Percentiles rank a stretch among this genome's conserved stretches.
Evolutionary conservation across 2,329 filamentous ascomycete species (phyloP).

Genomic region (Aspergillus chevalieri): DNA sequence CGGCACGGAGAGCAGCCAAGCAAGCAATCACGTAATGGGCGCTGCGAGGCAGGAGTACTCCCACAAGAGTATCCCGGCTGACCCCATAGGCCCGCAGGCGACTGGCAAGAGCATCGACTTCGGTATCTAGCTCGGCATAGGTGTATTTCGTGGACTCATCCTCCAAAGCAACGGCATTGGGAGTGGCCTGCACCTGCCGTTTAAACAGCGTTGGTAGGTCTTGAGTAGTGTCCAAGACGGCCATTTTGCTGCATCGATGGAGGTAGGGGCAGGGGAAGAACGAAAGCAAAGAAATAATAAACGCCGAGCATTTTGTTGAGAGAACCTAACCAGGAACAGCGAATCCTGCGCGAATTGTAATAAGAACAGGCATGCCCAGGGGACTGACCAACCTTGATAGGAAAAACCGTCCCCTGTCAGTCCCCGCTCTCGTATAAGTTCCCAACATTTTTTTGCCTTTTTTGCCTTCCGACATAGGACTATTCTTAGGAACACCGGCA

Average conservation of each 20-base stretch:
- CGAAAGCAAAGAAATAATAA: background rate
- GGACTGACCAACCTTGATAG: background rate
- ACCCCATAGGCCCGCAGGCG: slow-evolving; percentile 63
- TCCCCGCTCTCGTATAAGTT: background rate
- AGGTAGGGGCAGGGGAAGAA: background rate
- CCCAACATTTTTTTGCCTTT: background rate
- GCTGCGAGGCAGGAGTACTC: slow-evolving; percentile 67
- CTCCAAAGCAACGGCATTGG: slow-evolving; percentile 64
- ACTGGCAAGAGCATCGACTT: slow-evolving; percentile 59
- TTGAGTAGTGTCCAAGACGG: slow-evolving; percentile 63
- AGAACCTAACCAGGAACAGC: background rate
- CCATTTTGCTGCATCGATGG: slow-evolving; percentile 39
- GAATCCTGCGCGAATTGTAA: background rate
- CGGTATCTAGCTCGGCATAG: slow-evolving; percentile 64
- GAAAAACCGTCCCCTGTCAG: background rate
- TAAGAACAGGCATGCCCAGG: background rate
- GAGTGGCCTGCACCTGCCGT: slow-evolving; percentile 62
- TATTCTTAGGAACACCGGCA: background rate
- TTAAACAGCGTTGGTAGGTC: slow-evolving; percentile 67
- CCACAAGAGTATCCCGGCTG: slow-evolving; percentile 66
- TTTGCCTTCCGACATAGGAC: background rate
- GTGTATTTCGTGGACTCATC: slow-evolving; percentile 63
- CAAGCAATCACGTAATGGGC: slow-evolving; percentile 75
- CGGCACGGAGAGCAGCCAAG: slow-evolving; percentile 69
- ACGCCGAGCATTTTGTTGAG: background rate